Conservation (phyloP, 208 protist genomes). For the Trypanosoma conorhini region DNA sequence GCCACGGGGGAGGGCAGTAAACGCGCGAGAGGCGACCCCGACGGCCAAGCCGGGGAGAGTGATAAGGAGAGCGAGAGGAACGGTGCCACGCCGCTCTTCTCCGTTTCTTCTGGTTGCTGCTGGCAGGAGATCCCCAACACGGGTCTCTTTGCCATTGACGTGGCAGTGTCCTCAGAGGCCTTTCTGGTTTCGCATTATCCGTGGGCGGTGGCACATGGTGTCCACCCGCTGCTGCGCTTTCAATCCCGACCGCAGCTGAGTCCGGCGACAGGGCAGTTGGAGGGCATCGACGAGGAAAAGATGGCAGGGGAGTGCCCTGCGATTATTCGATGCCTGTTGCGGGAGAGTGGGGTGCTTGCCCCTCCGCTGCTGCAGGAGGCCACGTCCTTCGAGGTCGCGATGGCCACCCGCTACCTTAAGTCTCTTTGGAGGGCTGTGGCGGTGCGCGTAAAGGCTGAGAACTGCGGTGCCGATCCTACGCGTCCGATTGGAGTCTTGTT, state of each 20-base stretch:
- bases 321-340: conserved; percentile 3
- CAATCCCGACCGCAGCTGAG: conserved; percentile 45
- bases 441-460: conserved; percentile 53
- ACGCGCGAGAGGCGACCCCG: conserved; percentile 1
- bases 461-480: conserved; percentile 47
- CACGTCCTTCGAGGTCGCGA: conserved; percentile 25
- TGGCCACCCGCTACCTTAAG: conserved; percentile 61
- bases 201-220: conserved; percentile 28
- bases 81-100: neutral
- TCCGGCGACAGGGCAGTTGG: conserved; percentile 1
- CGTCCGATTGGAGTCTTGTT: conserved; percentile 90
- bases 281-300: neutral
- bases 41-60: neutral
- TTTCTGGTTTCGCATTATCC: conserved; percentile 31
- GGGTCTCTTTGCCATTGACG: conserved; percentile 48
- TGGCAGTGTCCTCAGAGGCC: conserved; percentile 8
- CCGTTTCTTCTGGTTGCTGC: conserved; percentile 23
- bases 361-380: conserved; percentile 21
- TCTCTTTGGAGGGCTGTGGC: conserved; percentile 71
- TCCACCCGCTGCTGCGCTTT: conserved; percentile 47
- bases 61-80: conserved; percentile 5
- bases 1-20: neutral
- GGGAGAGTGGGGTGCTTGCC: conserved; percentile 11
- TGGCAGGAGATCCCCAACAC: conserved; percentile 73
- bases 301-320: neutral